Conservation (phyloP, 129 eudicot species). For the Helianthus tuberosus region DNA sequence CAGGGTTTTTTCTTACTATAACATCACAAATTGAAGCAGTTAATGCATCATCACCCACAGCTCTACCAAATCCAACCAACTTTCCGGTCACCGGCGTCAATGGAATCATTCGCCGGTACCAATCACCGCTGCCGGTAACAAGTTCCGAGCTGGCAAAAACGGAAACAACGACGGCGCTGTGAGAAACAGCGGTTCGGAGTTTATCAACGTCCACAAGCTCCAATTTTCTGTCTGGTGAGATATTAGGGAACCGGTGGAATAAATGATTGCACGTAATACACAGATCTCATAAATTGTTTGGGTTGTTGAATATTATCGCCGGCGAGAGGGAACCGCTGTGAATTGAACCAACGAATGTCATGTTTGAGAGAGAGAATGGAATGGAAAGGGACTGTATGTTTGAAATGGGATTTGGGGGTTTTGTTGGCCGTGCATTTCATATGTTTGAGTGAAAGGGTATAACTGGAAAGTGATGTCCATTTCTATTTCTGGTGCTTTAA, state of each 20-base stretch:
- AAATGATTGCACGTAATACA: slow-evolving; percentile 72
- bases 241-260: slow-evolving; percentile 71
- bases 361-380: no score
- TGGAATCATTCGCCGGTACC: slow-evolving; percentile 60
- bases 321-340: slow-evolving; percentile 46
- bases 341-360: slow-evolving; percentile 50
- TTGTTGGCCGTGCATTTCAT: no score
- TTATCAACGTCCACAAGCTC: slow-evolving; percentile 54
- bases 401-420: no score
- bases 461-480: no score
- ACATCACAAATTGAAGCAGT: slow-evolving; percentile 90
- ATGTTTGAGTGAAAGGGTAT: no score
- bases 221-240: slow-evolving; percentile 40
- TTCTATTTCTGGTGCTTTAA: no score
- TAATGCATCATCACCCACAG: slow-evolving; percentile 67
- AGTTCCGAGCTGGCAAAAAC: slow-evolving; percentile 49
- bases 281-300: slow-evolving; percentile 52
- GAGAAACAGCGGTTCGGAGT: slow-evolving; percentile 54
- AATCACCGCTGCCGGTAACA: slow-evolving; percentile 37
- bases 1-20: slow-evolving; percentile 49
- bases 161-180: slow-evolving; percentile 76
- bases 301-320: slow-evolving; percentile 40
- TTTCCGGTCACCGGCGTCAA: slow-evolving; percentile 62
- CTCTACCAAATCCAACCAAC: slow-evolving; percentile 91
- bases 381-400: no score